Conservation (phyloP, 106 monocot genomes). For the Dioscorea alata region DNA sequence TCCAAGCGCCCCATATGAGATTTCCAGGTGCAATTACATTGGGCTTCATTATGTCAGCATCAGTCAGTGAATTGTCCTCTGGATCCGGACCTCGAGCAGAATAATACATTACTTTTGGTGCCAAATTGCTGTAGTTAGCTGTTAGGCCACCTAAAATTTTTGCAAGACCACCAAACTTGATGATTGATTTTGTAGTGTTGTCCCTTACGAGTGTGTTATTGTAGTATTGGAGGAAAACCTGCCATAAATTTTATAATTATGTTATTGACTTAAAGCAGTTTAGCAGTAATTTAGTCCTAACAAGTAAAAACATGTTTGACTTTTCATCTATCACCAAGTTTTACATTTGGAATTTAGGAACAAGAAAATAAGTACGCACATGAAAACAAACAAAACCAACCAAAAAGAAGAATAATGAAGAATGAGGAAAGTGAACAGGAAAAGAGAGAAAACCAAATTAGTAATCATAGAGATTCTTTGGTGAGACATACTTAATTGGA, state of each 20-base stretch:
- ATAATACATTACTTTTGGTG: constrained; percentile 94
- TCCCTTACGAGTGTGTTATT: constrained; percentile 73
- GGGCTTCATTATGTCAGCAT: constrained; percentile 97
- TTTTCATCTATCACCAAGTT: too few relatives aligned
- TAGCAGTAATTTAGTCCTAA: too few relatives aligned
- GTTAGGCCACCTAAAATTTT: constrained; percentile 73
- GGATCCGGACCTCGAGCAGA: constrained; percentile 98
- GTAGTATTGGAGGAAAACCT: constrained; percentile 83
- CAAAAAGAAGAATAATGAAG: too few relatives aligned
- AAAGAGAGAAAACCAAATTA: too few relatives aligned
- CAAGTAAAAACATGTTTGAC: too few relatives aligned
- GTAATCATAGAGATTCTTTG: too few relatives aligned
- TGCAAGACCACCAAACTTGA: constrained; percentile 67
- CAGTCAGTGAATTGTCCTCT: constrained; percentile 61
- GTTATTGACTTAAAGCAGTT: too few relatives aligned
- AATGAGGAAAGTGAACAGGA: too few relatives aligned
- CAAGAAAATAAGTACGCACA: too few relatives aligned
- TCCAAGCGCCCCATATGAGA: constrained; percentile 98
- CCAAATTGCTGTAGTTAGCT: constrained; percentile 73
- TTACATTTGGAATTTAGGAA: too few relatives aligned
- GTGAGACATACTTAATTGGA: too few relatives aligned
- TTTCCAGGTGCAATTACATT: constrained; percentile 96
- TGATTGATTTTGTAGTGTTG: constrained; percentile 32
- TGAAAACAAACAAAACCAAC: background rate
- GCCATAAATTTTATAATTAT: background rate